A percentile compares a stretch with the other conserved stretches of the same genome.
Evolutionary conservation across 208 protist genomes (phyloP).

Genomic region (Trypanosoma brucei): DNA sequence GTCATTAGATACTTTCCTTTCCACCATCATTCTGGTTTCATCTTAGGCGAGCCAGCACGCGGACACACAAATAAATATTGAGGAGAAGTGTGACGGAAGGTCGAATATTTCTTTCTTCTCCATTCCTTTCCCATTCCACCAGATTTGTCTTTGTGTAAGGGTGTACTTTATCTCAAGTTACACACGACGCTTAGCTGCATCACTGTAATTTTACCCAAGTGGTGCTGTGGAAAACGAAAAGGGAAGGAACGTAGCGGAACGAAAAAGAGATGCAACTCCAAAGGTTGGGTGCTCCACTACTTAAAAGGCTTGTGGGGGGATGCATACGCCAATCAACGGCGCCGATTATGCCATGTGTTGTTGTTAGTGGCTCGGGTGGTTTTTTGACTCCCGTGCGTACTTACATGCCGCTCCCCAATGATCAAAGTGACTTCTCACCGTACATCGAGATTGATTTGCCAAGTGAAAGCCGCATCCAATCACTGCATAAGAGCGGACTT

Average conservation of each 20-base stretch:
- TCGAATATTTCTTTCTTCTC: no score
- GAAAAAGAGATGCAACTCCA: neutral
- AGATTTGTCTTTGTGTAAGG: no score
- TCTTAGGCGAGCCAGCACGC: no score
- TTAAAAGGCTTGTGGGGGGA: neutral
- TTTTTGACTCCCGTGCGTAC: conserved; percentile 16
- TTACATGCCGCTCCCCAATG: conserved; percentile 61
- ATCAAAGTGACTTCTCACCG: conserved; percentile 72
- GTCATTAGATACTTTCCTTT: no score
- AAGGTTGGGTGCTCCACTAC: neutral
- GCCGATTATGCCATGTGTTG: neutral
- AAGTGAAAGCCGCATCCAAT: conserved; percentile 74
- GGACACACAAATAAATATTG: no score
- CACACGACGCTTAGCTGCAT: no score
- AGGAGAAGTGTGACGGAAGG: no score
- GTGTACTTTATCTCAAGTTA: no score
- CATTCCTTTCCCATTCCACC: no score
- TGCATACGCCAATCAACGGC: neutral
- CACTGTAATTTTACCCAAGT: no score
- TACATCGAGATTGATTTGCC: conserved; percentile 85
- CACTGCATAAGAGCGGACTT: conserved; percentile 61
- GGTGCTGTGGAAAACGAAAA: neutral
- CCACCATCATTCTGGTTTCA: no score
- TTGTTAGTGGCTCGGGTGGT: neutral
- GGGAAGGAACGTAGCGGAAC: neutral